phyloP scores from a whole-genome alignment of 352 stramenopile species.

The Phytopythium montanum region DNA sequence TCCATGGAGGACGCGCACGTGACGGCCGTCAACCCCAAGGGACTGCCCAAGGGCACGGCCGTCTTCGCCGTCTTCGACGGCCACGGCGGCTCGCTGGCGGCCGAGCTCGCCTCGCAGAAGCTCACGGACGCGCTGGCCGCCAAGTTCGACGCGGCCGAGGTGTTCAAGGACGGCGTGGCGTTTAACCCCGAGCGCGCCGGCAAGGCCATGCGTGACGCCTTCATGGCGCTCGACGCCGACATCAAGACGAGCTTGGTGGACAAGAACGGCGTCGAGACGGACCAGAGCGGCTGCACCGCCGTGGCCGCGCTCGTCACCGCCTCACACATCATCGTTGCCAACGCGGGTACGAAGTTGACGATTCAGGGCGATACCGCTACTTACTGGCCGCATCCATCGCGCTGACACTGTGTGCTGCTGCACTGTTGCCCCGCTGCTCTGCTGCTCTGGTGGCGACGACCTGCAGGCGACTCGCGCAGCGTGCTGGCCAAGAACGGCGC shows the following conservation, averaged over 20 bases:
- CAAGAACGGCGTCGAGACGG: slow-evolving; percentile 34
- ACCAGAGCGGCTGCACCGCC: slow-evolving; percentile 77
- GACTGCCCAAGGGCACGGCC: slow-evolving; percentile 43
- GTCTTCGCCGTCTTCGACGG: slow-evolving; percentile 83
- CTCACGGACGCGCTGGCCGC: slow-evolving; percentile 27
- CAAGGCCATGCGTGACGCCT: slow-evolving; percentile 51
- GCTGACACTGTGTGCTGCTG: not conserved
- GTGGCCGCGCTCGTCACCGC: slow-evolving; percentile 67
- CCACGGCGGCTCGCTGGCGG: slow-evolving; percentile 59
- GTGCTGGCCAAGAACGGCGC: slow-evolving; percentile 50
- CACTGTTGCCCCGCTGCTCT: not conserved
- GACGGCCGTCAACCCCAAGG: slow-evolving; percentile 36
- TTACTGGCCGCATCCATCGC: not conserved
- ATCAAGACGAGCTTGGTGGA: slow-evolving; percentile 54
- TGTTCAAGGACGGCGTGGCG: slow-evolving; percentile 31
- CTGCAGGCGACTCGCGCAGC: slow-evolving; percentile 68
- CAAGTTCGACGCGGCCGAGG: slow-evolving; percentile 25
- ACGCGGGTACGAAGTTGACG: slow-evolving; percentile 34
- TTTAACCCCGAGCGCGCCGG: slow-evolving; percentile 53
- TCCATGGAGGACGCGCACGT: slow-evolving; percentile 84
- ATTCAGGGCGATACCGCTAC: too few relatives aligned
- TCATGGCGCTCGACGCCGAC: slow-evolving; percentile 57
- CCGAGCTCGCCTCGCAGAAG: slow-evolving; percentile 43
- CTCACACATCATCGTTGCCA: slow-evolving; percentile 76
- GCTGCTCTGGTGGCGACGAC: too few relatives aligned